Base-by-base conservation (phyloP, 2,329 filamentous ascomycete genomes). In the Boeremia lycopersici region DNA sequence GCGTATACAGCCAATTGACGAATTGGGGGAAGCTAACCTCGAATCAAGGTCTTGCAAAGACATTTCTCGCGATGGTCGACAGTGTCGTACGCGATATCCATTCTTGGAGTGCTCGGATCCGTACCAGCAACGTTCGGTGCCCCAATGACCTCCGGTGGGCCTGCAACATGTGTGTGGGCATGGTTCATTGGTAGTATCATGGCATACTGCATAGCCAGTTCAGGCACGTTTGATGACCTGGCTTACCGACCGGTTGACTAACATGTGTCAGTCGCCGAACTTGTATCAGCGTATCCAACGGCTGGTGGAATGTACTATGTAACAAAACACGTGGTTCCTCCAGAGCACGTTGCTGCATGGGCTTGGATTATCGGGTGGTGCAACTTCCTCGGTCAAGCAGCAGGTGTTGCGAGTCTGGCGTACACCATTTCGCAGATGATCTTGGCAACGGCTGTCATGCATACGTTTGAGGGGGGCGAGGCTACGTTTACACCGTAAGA, bases 241-340 rank as follows among this genome's bases (percentile, higher is more conserved):
- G 19, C 2, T 15, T 10, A 8, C 2, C 4, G 17, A 30, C 17
- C 7, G 26, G 33, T 8, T 23, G 15, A 26, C 39, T 35, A 33
- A 50, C 13, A 9, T 38, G 41, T 30, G 7, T 17, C 36, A 81
- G 85, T 88, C n/a, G 82, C 85, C 38, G 85, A 88, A 71, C 72
- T 88, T 47, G 84, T 87, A 26, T 87, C 85, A 7, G 85, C 85
- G 29, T 88, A 88, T 72, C 86, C 86, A 30, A 88, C 86, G 2
- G 85, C 85, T 2, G 85, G 85, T 17, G 86, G 86, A 2, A 87
- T 88, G 84, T 88, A 88, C 70, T 88, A 87, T 68, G 84, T 87
- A 30, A 86, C 84, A 9, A 87, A 87, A 63, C 82, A 86, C 65
- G 84, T 88, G 30, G 84, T 87, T 2, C 85, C 85, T 8, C 74